Conservation (phyloP, 2,329 filamentous ascomycete genomes). For the Elsinoe arachidis region DNA sequence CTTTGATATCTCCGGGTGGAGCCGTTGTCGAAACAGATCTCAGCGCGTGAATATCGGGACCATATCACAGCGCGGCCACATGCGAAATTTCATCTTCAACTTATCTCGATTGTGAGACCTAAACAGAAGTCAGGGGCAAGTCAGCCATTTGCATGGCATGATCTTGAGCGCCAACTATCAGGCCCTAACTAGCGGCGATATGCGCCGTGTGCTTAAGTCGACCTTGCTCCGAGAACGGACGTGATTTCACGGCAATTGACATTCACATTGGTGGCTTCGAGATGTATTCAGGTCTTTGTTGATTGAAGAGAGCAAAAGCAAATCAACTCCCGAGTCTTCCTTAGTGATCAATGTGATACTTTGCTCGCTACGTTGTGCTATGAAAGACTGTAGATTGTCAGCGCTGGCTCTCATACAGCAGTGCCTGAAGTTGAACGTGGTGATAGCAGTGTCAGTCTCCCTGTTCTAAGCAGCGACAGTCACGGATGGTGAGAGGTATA, state of each 20-base stretch:
- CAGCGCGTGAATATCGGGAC: neutral
- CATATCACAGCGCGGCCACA: neutral
- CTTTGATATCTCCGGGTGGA: neutral
- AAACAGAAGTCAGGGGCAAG: neutral
- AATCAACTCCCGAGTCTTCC: too few species aligned
- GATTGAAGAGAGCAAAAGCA: too few species aligned
- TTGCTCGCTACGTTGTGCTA: neutral
- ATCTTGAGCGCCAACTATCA: neutral
- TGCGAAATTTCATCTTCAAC: neutral
- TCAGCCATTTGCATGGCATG: neutral
- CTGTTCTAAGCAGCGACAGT: slow-evolving; percentile 43
- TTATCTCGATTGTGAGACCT: neutral
- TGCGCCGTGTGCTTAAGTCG: too few species aligned
- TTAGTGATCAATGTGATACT: neutral
- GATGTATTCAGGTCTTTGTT: too few species aligned
- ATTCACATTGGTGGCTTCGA: too few species aligned
- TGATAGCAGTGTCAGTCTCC: slow-evolving; percentile 32
- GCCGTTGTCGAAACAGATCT: neutral
- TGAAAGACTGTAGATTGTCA: neutral
- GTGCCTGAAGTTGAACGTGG: neutral
- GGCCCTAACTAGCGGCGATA: neutral
- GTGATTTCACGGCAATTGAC: too few species aligned
- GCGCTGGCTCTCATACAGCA: neutral
- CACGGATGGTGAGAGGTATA: slow-evolving; percentile 28
- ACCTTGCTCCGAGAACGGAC: too few species aligned